These are phyloP conservation scores for Cenchrus americanus DNA, from an alignment of 176 grass and related monocot species.

Conservation along the genomic window DNA sequence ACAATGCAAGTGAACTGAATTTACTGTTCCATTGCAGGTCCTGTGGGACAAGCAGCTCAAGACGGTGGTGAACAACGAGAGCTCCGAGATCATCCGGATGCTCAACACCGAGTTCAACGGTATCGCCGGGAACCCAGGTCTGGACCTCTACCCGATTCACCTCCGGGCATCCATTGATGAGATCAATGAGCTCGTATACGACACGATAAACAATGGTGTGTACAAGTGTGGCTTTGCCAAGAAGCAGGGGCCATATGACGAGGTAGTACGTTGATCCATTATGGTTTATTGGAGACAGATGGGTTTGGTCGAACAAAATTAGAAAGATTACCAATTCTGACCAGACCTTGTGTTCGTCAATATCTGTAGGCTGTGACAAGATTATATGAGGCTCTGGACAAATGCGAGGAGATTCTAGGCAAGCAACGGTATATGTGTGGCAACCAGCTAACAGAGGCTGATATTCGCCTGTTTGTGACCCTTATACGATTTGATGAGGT, in stretches of 20 bases:
- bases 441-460: constrained; percentile 72
- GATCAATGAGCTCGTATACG: constrained; percentile 68
- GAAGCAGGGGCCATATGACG: constrained; percentile 89
- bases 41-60: constrained; percentile 93
- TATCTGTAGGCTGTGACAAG: constrained; percentile 63
- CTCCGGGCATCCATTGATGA: constrained; percentile 59
- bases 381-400: constrained; percentile 71
- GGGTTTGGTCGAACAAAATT: background rate
- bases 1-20: background rate
- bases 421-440: constrained; percentile 89
- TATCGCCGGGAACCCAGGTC: constrained; percentile 59
- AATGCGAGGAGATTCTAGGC: constrained; percentile 81
- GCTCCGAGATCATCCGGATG: constrained; percentile 95
- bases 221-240: constrained; percentile 96
- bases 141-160: constrained; percentile 78
- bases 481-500: constrained; percentile 99
- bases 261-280: constrained; percentile 44
- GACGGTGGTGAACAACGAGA: constrained; percentile 97
- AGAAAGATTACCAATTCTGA: background rate
- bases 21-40: constrained; percentile 48
- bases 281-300: background rate
- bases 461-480: constrained; percentile 92
- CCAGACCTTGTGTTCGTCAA: background rate
- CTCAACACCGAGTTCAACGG: constrained; percentile 84
- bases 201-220: constrained; percentile 85